Conservation (phyloP, 306 rosid genomes). For the Vachellia collinsii region DNA sequence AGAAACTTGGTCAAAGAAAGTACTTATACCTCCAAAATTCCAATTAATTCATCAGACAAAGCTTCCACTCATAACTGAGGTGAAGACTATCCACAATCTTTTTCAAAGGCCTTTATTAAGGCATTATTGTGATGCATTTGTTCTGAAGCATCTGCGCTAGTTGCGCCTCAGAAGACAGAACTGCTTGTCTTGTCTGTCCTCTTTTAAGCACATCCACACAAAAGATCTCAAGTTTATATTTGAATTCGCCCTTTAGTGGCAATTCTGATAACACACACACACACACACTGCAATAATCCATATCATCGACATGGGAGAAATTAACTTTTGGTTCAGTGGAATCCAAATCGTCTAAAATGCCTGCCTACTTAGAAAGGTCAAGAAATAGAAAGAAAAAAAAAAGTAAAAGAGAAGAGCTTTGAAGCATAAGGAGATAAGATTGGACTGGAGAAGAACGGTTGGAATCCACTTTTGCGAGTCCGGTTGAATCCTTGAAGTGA, state of each 20-base stretch:
- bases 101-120: constrained; percentile 15
- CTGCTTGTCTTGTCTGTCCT: constrained; percentile 2
- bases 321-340: constrained; percentile 12
- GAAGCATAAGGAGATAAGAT: constrained; percentile 27
- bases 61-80: not conserved
- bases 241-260: constrained; percentile 11
- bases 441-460: constrained; percentile 3
- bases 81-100: constrained; percentile 21
- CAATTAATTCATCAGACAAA: constrained; percentile 24
- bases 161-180: constrained; percentile 28
- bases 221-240: constrained; percentile 25
- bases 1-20: constrained; percentile 38
- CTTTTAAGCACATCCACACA: constrained; percentile 44
- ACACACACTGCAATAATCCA: not conserved
- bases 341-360: constrained; percentile 17
- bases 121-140: constrained; percentile 24
- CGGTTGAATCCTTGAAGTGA: constrained; percentile 18
- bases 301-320: constrained; percentile 27
- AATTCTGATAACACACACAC: not conserved
- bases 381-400: constrained; percentile 11
- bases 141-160: constrained; percentile 32
- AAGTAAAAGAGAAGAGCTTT: constrained; percentile 28
- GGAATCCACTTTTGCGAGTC: constrained; percentile 32
- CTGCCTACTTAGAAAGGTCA: constrained; percentile 30
- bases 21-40: constrained; percentile 33